Evolutionary conservation across 2,329 filamentous ascomycete genomes (phyloP).

Genomic region (Hymenoscyphus linearis): DNA sequence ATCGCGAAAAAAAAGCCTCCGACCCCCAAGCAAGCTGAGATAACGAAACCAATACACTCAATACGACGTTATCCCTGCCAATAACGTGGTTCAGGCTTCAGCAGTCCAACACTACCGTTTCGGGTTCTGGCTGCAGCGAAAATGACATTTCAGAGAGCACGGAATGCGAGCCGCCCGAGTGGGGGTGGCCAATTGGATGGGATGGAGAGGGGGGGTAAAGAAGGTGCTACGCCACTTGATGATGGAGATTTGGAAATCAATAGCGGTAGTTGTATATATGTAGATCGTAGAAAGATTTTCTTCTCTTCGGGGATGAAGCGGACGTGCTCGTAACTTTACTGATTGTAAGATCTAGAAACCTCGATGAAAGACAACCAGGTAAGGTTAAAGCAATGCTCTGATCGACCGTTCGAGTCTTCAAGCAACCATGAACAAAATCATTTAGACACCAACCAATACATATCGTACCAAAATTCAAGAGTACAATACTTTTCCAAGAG

Average conservation of each 20-base stretch:
- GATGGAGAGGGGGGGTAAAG: neutral
- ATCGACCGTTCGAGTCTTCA: no score
- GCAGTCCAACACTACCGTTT: neutral
- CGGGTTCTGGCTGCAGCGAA: neutral
- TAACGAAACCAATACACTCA: neutral
- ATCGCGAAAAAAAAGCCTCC: no score
- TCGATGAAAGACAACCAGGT: no score
- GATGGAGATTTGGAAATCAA: neutral
- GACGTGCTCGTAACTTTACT: no score
- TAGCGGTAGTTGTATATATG: neutral
- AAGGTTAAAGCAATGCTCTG: no score
- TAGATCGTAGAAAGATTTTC: no score
- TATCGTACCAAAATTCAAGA: no score
- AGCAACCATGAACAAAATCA: no score
- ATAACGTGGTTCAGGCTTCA: neutral
- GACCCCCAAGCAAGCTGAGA: neutral
- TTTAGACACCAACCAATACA: no score
- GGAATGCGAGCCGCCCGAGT: neutral
- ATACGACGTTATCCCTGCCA: neutral
- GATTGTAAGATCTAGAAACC: no score
- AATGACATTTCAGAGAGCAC: neutral
- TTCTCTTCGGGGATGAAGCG: no score
- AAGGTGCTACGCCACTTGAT: neutral
- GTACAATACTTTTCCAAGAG: no score
- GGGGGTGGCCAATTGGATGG: neutral